These are phyloP conservation scores for Anisogramma anomala DNA, from an alignment of 2,329 filamentous ascomycete genomes.

Conservation along the genomic window DNA sequence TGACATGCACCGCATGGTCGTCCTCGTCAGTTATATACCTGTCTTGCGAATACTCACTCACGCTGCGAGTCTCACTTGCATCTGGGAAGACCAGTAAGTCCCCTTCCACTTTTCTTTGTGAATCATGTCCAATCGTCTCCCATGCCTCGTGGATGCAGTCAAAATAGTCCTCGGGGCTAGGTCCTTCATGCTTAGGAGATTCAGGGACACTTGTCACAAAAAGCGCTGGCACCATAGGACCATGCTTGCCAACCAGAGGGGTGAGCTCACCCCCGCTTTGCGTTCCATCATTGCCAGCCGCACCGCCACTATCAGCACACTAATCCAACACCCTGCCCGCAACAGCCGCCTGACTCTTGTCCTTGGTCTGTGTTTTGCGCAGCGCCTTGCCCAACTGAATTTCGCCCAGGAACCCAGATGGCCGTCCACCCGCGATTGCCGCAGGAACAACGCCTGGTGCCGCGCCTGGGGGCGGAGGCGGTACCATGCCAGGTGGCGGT, in stretches of 20 bases:
- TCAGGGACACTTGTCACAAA: too few species aligned
- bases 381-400: conserved; percentile 71
- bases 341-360: conserved; percentile 60
- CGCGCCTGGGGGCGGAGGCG: conserved; percentile 24
- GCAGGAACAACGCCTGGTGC: conserved; percentile 17
- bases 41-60: conserved; percentile 1
- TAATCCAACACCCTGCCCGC: conserved; percentile 64
- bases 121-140: not conserved
- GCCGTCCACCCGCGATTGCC: conserved; percentile 34
- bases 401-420: conserved; percentile 60
- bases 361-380: conserved; percentile 82
- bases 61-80: not conserved
- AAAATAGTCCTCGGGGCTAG: conserved; percentile 6
- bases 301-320: not conserved
- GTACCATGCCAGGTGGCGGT: conserved; percentile 28
- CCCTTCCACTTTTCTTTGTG: not conserved
- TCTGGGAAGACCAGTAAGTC: not conserved
- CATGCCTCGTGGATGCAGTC: conserved; percentile 7
- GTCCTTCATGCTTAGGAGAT: not conserved
- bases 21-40: not conserved
- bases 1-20: not conserved
- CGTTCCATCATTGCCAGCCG: not conserved
- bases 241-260: not conserved
- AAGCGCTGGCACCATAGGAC: too few species aligned
- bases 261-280: not conserved